Evolutionary conservation across 208 protist genomes (phyloP).

Genomic region (Trypanosoma lewisi): DNA sequence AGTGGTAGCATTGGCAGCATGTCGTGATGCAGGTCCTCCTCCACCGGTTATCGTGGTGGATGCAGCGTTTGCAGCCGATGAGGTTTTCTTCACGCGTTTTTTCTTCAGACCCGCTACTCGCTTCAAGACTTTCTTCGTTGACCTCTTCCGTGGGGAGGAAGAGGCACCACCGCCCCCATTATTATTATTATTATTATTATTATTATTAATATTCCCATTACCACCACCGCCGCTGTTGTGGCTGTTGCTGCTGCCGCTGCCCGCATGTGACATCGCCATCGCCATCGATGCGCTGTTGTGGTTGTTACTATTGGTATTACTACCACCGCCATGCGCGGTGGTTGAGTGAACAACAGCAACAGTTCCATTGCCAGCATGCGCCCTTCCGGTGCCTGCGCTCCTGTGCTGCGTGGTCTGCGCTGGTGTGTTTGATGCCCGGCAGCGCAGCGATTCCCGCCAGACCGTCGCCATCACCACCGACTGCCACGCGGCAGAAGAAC

Average conservation of each 20-base stretch:
- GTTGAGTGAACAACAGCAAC: not conserved
- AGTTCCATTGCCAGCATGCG: not conserved
- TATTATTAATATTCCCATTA: not conserved
- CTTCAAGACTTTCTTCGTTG: conserved; percentile 1
- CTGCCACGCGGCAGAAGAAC: not conserved
- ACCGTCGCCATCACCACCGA: not conserved
- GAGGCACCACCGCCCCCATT: not conserved
- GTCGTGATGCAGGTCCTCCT: not conserved
- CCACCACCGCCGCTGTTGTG: not conserved
- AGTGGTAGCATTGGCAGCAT: not conserved
- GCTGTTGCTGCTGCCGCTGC: not conserved
- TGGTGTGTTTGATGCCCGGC: not conserved
- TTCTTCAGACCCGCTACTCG: not conserved
- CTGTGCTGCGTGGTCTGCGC: not conserved
- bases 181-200: not conserved
- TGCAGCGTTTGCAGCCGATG: not conserved
- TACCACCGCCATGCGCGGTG: not conserved
- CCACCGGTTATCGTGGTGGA: not conserved
- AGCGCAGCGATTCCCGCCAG: not conserved
- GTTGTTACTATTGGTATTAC: not conserved
- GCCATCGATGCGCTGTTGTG: not conserved
- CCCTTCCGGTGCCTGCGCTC: not conserved
- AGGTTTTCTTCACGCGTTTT: not conserved
- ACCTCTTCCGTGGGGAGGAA: not conserved
- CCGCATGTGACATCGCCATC: not conserved